Base-by-base conservation (phyloP, 768 basidiomycete genomes). In the Lanmaoa pseudosensibilis region DNA sequence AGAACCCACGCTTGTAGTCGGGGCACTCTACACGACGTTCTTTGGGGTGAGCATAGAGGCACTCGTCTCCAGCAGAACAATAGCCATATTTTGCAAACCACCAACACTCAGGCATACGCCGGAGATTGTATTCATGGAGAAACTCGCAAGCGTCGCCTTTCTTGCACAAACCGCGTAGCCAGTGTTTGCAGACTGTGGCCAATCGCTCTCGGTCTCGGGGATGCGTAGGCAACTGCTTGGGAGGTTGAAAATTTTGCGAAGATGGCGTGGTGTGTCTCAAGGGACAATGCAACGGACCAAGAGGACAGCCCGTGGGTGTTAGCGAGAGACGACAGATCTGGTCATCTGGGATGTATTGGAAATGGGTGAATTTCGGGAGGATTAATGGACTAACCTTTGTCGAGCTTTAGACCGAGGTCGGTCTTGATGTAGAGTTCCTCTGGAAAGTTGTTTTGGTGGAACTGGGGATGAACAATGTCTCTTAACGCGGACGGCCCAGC, bases 81-180 rank as follows among this genome's bases (percentile, higher is more conserved):
- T 94, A 98, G 16, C 97, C 97, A 66, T 94, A 95, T 73, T 96
- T 97, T 50, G 92, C 92, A 72, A 87, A 98, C 94, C 94, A 98
- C 88, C 94, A 97, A 67, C 97, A 98, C 71, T 98, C 93, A 7
- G 97, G 97, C 95, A 98, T 98, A 58, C 92, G 88, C 56, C 97
- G 78, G 49, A 99, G 81, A 71, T 98, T 97, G 78, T 98, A 99
- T 76, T 98, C 97, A 75, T 99, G 97, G 69, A 98, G 81, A 73
- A 98, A 99, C 76, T 98, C 97, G 76, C 97, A 99, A 25, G 90
- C 88, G 69, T 95, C 91, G 51, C 94, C 96, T 73, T 98, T 98
- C 77, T 98, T 98, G 75, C 97, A 98, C 18, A 99, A 80, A 15
- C 97, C 97, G 54, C 97, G 85, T 41, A 99, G 83, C 90, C 96